These are phyloP conservation scores for Neurospora sp. DNA, from an alignment of 495 filamentous ascomycete genomes.

Conservation along the genomic window DNA sequence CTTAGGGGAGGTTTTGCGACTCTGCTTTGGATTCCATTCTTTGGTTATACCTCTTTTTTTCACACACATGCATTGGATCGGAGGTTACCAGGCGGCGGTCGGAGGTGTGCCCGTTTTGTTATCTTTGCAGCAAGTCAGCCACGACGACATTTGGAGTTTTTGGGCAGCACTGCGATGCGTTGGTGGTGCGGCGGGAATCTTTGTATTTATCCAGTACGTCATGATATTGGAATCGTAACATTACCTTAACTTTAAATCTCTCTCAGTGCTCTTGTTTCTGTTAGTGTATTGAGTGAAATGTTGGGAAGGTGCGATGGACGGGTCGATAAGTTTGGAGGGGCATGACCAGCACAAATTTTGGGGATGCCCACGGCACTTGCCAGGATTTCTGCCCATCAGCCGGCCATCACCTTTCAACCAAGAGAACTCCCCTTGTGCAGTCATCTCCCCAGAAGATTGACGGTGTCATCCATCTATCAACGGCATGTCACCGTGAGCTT, in stretches of 20 bases:
- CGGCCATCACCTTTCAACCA: background rate
- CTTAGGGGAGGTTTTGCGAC: background rate
- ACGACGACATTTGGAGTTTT: background rate
- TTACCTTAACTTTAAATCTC: background rate
- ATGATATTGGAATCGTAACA: background rate
- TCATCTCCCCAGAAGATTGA: background rate
- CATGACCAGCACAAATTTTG: background rate
- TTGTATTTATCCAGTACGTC: background rate
- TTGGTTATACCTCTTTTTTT: background rate
- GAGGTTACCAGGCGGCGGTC: background rate
- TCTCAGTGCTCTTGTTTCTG: background rate
- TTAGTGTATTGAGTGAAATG: background rate
- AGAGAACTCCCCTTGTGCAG: background rate
- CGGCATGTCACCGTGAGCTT: background rate
- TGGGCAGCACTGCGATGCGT: background rate
- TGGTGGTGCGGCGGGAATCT: background rate
- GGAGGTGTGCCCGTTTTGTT: background rate
- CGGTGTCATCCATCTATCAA: background rate
- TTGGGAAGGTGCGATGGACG: background rate
- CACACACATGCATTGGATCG: background rate
- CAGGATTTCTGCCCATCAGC: background rate
- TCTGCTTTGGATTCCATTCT: background rate
- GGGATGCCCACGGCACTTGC: background rate
- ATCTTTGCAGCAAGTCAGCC: background rate
- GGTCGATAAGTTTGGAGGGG: background rate